phyloP scores from a whole-genome alignment of 2,329 filamentous ascomycete species.

The Alternaria angustiovoidea region DNA sequence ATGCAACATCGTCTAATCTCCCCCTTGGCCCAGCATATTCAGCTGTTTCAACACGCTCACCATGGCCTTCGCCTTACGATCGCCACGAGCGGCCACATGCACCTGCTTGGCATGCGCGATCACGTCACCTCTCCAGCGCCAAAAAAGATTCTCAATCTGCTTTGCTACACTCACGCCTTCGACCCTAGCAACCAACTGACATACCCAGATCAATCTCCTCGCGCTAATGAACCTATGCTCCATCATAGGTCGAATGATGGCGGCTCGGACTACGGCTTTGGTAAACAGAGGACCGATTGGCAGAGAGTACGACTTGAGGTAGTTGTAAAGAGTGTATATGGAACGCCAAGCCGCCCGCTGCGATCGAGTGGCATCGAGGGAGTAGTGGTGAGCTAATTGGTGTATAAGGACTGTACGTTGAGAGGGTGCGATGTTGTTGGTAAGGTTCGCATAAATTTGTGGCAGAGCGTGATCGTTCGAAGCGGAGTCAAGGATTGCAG shows the following conservation, averaged over 20 bases:
- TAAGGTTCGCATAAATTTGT: conserved; percentile 26
- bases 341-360: conserved; percentile 33
- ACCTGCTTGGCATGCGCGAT: conserved; percentile 34
- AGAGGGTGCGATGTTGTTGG: conserved; percentile 20
- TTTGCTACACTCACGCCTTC: conserved; percentile 40
- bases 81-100: conserved; percentile 27
- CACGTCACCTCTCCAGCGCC: conserved; percentile 39
- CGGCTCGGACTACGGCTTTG: conserved; percentile 36
- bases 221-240: conserved; percentile 42
- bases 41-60: conserved; percentile 42
- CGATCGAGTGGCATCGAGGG: conserved; percentile 33
- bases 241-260: conserved; percentile 36
- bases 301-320: conserved; percentile 30
- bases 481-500: conserved; percentile 37
- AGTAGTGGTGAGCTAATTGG: conserved; percentile 46
- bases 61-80: conserved; percentile 30
- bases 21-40: conserved; percentile 24
- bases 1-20: background rate
- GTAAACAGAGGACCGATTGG: conserved; percentile 42
- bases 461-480: conserved; percentile 33
- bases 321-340: conserved; percentile 39
- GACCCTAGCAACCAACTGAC: conserved; percentile 35
- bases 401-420: conserved; percentile 36
- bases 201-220: conserved; percentile 41
- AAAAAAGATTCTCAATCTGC: conserved; percentile 39